Evolutionary conservation across 177 flowering plant genomes (phyloP).

Genomic region (Telopea speciosissima): DNA sequence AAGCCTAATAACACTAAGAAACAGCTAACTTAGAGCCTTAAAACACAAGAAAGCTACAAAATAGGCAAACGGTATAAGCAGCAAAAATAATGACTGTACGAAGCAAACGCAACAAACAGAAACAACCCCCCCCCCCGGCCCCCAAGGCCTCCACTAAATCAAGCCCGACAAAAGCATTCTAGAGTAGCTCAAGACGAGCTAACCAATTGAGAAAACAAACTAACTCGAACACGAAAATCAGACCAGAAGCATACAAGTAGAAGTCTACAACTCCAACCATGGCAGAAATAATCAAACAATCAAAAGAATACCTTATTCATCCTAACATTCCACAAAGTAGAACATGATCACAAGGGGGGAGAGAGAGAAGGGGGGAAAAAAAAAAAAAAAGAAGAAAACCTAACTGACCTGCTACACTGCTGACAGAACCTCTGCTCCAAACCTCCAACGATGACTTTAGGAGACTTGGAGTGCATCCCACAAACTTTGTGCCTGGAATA

Average conservation of each 20-base stretch:
- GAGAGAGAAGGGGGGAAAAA: neutral
- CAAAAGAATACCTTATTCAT: neutral
- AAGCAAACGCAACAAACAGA: neutral
- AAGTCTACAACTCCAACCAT: neutral
- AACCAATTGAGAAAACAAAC: neutral
- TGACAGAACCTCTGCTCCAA: conserved; percentile 90
- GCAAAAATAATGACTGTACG: neutral
- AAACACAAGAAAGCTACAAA: neutral
- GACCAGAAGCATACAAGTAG: neutral
- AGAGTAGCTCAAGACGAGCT: neutral
- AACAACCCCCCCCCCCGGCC: neutral
- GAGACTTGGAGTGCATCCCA: conserved; percentile 72
- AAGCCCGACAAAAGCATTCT: neutral
- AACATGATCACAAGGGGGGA: neutral
- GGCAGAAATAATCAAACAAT: neutral
- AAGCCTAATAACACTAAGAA: too few relatives aligned
- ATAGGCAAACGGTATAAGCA: neutral
- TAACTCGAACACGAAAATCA: neutral
- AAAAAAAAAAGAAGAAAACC: neutral
- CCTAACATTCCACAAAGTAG: neutral
- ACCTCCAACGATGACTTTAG: conserved; percentile 67
- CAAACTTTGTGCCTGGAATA: conserved; percentile 95
- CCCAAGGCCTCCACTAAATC: neutral
- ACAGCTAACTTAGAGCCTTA: too few relatives aligned
- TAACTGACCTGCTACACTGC: conserved; percentile 88